A percentile compares a stretch with the other conserved stretches of the same genome.
Evolutionary conservation across 169 alveolate species (phyloP).

Genomic region (Plasmodium adleri): DNA sequence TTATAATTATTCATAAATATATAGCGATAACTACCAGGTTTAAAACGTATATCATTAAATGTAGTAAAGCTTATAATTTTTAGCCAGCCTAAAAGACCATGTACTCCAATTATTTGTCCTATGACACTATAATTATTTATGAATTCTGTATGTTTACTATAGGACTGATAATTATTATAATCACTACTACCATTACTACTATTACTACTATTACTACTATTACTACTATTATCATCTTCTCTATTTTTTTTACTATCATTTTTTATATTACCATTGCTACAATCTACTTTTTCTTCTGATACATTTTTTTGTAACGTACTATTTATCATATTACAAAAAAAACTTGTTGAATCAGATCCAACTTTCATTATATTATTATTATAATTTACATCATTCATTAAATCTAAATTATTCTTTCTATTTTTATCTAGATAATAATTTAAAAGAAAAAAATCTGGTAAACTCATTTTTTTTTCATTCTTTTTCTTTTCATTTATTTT

Average conservation of each 20-base stretch:
- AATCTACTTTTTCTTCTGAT: too few relatives aligned
- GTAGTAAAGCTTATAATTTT: slow-evolving; percentile 70
- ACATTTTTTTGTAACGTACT: too few relatives aligned
- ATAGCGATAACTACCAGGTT: slow-evolving; percentile 42
- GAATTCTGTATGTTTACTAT: background rate
- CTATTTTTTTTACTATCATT: background rate
- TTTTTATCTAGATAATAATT: slow-evolving; percentile 36
- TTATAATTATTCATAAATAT: slow-evolving; percentile 64
- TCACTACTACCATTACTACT: too few relatives aligned
- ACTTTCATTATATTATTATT: background rate
- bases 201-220: too few relatives aligned
- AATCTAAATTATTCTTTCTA: slow-evolving; percentile 41
- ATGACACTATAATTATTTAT: slow-evolving; percentile 64
- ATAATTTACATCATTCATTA: background rate
- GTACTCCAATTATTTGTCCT: slow-evolving; percentile 73
- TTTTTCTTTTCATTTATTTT: slow-evolving; percentile 18
- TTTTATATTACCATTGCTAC: too few relatives aligned
- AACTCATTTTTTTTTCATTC: background rate
- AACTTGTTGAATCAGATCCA: background rate
- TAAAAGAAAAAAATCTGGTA: slow-evolving; percentile 22
- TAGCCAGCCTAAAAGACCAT: slow-evolving; percentile 45
- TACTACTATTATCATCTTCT: too few relatives aligned
- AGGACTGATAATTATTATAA: too few relatives aligned
- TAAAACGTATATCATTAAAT: slow-evolving; percentile 63
- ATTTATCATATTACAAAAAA: too few relatives aligned